Conservation (phyloP, 2,329 filamentous ascomycete genomes). For the Fusarium goolgardi region DNA sequence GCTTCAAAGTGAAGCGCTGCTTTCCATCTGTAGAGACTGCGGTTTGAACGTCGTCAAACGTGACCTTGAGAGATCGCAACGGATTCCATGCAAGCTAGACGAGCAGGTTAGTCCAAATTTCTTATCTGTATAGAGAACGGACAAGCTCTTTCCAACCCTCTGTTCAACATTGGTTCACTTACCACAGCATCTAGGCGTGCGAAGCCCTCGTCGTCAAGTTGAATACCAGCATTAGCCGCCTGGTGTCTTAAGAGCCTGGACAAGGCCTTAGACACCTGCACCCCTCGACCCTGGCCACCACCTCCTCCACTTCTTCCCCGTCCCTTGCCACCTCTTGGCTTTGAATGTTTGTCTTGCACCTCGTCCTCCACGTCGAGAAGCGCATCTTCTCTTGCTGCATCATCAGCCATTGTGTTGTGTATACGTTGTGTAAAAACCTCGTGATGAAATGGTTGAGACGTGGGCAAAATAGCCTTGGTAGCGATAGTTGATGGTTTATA, state of each 20-base stretch:
- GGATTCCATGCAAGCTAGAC: conserved; percentile 64
- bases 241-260: conserved; percentile 67
- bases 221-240: conserved; percentile 66
- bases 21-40: conserved; percentile 85
- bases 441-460: background rate
- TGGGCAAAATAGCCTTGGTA: background rate
- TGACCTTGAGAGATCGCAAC: conserved; percentile 76
- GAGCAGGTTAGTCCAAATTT: conserved; percentile 10
- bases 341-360: conserved; percentile 38
- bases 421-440: background rate
- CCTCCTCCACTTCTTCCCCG: conserved; percentile 48
- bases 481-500: background rate
- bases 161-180: conserved; percentile 50
- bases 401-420: conserved; percentile 35
- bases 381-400: conserved; percentile 17
- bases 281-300: conserved; percentile 55
- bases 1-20: conserved; percentile 86
- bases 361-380: conserved; percentile 43
- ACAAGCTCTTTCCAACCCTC: background rate
- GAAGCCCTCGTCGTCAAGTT: conserved; percentile 69
- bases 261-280: conserved; percentile 65
- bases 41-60: conserved; percentile 76
- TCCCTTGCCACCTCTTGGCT: conserved; percentile 37
- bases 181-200: conserved; percentile 69
- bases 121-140: too few relatives aligned